phyloP scores from a whole-genome alignment of 768 basidiomycete genomes.

The Boletus rex-veris region DNA sequence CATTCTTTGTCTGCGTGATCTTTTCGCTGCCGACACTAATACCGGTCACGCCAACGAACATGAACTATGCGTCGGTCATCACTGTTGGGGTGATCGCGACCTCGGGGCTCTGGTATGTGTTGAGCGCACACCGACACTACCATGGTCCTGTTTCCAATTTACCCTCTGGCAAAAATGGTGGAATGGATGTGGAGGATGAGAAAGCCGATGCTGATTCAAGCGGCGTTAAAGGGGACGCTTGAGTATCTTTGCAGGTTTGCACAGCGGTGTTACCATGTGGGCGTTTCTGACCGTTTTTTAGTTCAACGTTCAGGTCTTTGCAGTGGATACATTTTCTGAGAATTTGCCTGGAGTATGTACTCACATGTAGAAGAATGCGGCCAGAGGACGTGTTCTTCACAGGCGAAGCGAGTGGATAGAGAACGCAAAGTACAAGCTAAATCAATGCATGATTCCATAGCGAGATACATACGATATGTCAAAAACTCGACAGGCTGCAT shows the following conservation, averaged over 20 bases:
- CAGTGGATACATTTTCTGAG: background rate
- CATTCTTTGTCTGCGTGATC: constrained; percentile 43
- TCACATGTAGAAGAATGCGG: no score
- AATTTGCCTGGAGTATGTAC: background rate
- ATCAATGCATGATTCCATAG: constrained; percentile 5
- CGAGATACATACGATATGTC: constrained; percentile 19
- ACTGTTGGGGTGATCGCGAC: constrained; percentile 18
- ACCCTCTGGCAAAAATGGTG: constrained; percentile 4
- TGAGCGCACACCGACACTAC: constrained; percentile 53
- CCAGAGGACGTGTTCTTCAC: no score
- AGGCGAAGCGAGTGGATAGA: no score
- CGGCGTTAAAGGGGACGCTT: background rate
- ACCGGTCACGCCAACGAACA: constrained; percentile 46
- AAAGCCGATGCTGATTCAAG: background rate
- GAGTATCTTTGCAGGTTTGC: background rate
- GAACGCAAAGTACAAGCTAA: no score
- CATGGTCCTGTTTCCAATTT: constrained; percentile 57
- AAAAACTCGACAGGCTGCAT: constrained; percentile 38
- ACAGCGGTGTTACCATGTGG: no score
- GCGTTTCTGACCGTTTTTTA: no score
- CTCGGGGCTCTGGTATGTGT: constrained; percentile 49
- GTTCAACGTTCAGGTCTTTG: background rate
- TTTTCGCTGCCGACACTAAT: constrained; percentile 49
- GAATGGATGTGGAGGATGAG: background rate
- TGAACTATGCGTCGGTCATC: constrained; percentile 50